Evolutionary conservation across 2,329 filamentous ascomycete genomes (phyloP), one percentile per base, ranked within the genome.

Genomic region (Epichloe elymi): DNA sequence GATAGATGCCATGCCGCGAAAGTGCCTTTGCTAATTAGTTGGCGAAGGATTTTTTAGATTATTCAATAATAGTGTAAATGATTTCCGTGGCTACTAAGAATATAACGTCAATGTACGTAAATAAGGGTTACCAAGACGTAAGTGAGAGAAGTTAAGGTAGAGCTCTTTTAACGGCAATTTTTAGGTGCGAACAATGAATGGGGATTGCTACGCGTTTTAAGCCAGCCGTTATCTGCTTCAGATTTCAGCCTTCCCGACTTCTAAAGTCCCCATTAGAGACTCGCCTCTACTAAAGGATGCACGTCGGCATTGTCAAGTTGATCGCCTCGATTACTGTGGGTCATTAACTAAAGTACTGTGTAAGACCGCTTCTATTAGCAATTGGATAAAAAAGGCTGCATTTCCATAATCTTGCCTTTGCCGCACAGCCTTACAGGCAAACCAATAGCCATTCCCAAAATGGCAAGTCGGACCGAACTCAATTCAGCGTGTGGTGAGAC

Each of bases 1-100:
- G 12, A 42, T 23, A 23, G 37, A 15, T 17, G 40, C 19, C 40
- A 42, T 42, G 40, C 20, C 12, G 40, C 4, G 19, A 42, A 42
- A 20, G 10, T 39, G 15, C 12, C 36, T 38, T 38, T 0, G 4
- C n/a, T 38, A n/a, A 38, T 6, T n/a, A 3, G 4, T n/a, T n/a
- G 11, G 0, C 0, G 0, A 39, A 8, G 12, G n/a, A 17, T 39
- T 8, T 3, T 7, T 39, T 39, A 0, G n/a, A 39, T 5, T 8
- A 0, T 39, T 8, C 0, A 17, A n/a, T 1, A n/a, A 3, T 2
- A 17, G n/a, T 6, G 3, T 17, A 39, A 3, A 1, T 26, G 2
- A 3, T 4, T 0, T 4, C n/a, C 5, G 8, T 17, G 37, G 12
- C 1, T 6, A n/a, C 0, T 39, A 17, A 15, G n/a, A 3, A 6